Conservation (phyloP, 306 rosid species). For the Mimosa pudica region DNA sequence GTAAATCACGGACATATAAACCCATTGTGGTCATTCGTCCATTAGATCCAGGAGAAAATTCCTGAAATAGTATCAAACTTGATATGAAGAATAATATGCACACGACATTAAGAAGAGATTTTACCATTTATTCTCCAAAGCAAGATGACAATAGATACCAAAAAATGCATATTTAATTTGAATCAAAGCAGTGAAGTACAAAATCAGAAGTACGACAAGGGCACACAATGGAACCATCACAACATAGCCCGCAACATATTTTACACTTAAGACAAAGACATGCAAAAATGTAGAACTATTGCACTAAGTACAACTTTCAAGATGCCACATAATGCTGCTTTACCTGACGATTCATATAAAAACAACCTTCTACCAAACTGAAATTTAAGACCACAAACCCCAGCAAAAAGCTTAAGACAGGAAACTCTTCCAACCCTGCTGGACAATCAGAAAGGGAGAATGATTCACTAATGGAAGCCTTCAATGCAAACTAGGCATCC, state of each 20-base stretch:
- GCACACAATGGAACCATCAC: not conserved
- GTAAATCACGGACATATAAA: conserved; percentile 89
- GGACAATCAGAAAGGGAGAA: conserved; percentile 4
- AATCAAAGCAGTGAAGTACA: not conserved
- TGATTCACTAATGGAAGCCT: conserved; percentile 9
- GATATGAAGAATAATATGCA: conserved; percentile 26
- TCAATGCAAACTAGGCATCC: conserved; percentile 10
- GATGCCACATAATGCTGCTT: not conserved
- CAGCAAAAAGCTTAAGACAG: conserved; percentile 8
- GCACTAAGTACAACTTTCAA: not conserved
- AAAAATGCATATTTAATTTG: conserved; percentile 9
- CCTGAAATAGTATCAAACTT: conserved; percentile 55
- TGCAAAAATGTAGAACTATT: not conserved
- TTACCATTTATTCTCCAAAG: conserved; percentile 21
- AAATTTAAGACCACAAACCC: conserved; percentile 9
- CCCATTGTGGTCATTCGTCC: conserved; percentile 98
- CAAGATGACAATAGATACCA: not conserved
- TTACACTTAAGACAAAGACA: not conserved
- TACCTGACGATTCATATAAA: conserved; percentile 13
- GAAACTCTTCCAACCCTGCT: not conserved
- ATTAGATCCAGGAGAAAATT: conserved; percentile 96
- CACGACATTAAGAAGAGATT: conserved; percentile 3
- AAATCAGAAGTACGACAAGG: not conserved
- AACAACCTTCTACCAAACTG: conserved; percentile 16
- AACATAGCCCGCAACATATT: not conserved